Conservation (phyloP, 2,329 filamentous ascomycete genomes). For the Ceratocystis colombiana region DNA sequence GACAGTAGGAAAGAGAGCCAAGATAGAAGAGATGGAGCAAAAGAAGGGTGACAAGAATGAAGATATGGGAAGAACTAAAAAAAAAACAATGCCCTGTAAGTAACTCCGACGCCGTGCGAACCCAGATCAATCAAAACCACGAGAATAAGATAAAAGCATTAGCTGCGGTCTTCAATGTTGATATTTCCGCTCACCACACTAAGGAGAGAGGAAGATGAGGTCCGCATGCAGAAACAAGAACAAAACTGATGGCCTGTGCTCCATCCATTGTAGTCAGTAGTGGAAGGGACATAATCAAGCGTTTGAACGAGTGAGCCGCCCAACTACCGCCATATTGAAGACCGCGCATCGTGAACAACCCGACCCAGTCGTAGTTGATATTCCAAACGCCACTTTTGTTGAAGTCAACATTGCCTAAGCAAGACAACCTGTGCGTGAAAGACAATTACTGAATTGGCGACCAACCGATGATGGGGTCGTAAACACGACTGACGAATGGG, state of each 20-base stretch:
- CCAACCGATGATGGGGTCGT: neutral
- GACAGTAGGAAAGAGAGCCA: neutral
- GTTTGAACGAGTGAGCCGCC: neutral
- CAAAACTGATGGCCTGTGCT: constrained; percentile 2
- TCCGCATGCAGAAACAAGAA: constrained; percentile 4
- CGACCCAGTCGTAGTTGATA: constrained; percentile 16
- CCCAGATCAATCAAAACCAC: constrained; percentile 23
- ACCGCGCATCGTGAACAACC: constrained; percentile 14
- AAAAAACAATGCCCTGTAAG: constrained; percentile 25
- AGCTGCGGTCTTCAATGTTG: constrained; percentile 20
- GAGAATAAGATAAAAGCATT: constrained; percentile 24
- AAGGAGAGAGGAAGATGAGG: neutral
- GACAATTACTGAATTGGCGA: neutral
- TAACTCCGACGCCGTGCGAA: constrained; percentile 26
- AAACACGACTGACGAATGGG: constrained; percentile 8
- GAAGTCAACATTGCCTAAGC: neutral
- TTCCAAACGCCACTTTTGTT: constrained; percentile 9
- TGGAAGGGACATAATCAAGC: constrained; percentile 8
- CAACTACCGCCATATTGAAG: constrained; percentile 9
- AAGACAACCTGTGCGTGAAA: constrained; percentile 2
- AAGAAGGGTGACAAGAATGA: constrained; percentile 21
- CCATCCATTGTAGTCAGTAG: constrained; percentile 2
- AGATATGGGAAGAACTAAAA: constrained; percentile 13
- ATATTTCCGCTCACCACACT: constrained; percentile 2
- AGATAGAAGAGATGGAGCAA: constrained; percentile 12